phyloP scores from a whole-genome alignment of 208 protist species.

The Herpetomonas tarakana region DNA sequence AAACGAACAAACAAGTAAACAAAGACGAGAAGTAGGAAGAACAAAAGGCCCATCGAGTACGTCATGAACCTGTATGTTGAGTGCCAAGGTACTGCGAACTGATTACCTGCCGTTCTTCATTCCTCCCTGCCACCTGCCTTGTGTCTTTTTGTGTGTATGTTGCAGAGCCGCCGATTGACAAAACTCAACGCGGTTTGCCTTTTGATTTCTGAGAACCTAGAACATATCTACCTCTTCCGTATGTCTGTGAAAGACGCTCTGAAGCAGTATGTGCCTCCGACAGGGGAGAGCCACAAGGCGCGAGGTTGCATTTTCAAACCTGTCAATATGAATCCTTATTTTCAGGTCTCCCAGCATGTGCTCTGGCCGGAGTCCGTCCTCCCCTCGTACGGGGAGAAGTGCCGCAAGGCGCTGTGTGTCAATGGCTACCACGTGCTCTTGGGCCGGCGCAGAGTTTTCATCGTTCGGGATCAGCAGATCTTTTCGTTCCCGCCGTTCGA shows the following conservation, averaged over 20 bases:
- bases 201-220: no score
- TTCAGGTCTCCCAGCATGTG: background rate
- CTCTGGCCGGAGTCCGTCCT: constrained; percentile 1
- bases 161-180: no score
- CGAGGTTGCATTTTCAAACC: background rate
- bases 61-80: no score
- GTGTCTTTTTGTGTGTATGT: background rate
- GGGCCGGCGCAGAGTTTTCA: constrained; percentile 37
- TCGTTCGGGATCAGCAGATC: constrained; percentile 36
- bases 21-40: no score
- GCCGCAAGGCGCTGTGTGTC: constrained; percentile 4
- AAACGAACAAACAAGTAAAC: no score
- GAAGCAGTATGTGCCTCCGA: constrained; percentile 4
- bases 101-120: no score
- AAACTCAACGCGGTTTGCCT: no score
- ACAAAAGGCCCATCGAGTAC: no score
- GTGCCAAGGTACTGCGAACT: no score
- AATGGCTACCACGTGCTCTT: constrained; percentile 44
- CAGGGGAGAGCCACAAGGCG: background rate
- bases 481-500: constrained; percentile 65
- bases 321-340: background rate
- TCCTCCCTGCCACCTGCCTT: no score
- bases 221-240: no score
- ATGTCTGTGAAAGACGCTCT: constrained; percentile 22
- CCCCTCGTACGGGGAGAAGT: constrained; percentile 5